Base-by-base conservation (phyloP, 495 filamentous ascomycete species). In the Hyaloscypha finlandica region DNA sequence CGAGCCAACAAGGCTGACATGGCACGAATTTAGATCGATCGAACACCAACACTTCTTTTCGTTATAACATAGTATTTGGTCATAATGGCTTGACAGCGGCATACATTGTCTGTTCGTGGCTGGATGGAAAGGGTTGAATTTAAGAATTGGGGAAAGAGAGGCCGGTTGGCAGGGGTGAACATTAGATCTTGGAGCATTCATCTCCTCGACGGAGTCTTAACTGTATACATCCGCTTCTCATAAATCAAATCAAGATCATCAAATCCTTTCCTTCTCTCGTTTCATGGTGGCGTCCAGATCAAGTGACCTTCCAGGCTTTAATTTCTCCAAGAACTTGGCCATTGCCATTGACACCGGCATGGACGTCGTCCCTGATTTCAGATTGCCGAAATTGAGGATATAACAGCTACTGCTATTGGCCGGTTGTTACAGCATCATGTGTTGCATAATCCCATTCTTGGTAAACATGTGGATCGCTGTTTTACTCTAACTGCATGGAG, bases 1-100 rank as follows among this genome's bases (percentile, higher is more conserved):
- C 71, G 74, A 64, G 74, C 70, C 0, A 63, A 72, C 45, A 83
- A 81, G 73, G 73, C 70, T 2, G 70, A 59, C 32, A 37, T 64
- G 63, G 68, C 66, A 22, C 48, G 71, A 52, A 73, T 70, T 64
- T 73, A 70, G 53, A 66, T 61, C 31, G 39, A 12, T 51, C 12
- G 33, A 59, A 29, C 4, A 35, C 22, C 16, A 60, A 31, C 22
- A 58, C 37, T 65, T 39, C 35, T 42, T 71, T 68, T 65, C 33
- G 9, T 48, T 68, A 67, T 69, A 67, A 59, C 59, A 63, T 60
- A 67, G 48, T 64, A 54, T 64, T 69, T 60, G 68, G 56, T 29
- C 20, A 63, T 61, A 57, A 60, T 67, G 45, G 54, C 61, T 16
- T 35, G 22, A 53, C 19, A 52, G 31, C 42, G 3, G 42, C 35